Conservation (phyloP, 495 filamentous ascomycete genomes). For the Daldinia bambusicola region DNA sequence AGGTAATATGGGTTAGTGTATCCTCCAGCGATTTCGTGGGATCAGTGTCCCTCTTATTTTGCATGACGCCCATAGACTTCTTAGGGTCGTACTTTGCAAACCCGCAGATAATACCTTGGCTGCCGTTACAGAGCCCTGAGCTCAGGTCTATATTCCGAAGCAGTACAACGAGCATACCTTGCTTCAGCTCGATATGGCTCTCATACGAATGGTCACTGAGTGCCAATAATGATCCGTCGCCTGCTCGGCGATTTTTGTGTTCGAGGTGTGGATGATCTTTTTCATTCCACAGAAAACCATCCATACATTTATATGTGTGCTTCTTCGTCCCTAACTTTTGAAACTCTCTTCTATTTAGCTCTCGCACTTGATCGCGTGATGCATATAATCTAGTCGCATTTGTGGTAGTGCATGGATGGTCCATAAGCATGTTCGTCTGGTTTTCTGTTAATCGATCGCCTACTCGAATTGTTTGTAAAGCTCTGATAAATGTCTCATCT, state of each 20-base stretch:
- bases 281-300: not conserved
- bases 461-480: not conserved
- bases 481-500: not conserved
- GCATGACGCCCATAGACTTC: not conserved
- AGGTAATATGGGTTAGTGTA: not conserved
- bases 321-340: not conserved
- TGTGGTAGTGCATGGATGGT: not conserved
- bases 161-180: not conserved
- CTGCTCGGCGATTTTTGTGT: not conserved
- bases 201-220: not conserved
- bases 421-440: not conserved
- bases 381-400: not conserved
- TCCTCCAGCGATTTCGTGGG: not conserved
- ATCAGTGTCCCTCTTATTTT: not conserved
- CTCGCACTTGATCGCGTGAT: not conserved
- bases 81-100: not conserved
- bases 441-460: not conserved
- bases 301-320: not conserved
- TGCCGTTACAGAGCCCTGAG: not conserved
- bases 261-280: not conserved
- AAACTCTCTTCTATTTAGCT: not conserved
- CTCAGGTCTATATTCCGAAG: not conserved
- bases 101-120: constrained; percentile 1
- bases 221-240: not conserved
- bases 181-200: not conserved